phyloP scores from a whole-genome alignment of 305 asterid genomes.

The Coffea humblotiana region DNA sequence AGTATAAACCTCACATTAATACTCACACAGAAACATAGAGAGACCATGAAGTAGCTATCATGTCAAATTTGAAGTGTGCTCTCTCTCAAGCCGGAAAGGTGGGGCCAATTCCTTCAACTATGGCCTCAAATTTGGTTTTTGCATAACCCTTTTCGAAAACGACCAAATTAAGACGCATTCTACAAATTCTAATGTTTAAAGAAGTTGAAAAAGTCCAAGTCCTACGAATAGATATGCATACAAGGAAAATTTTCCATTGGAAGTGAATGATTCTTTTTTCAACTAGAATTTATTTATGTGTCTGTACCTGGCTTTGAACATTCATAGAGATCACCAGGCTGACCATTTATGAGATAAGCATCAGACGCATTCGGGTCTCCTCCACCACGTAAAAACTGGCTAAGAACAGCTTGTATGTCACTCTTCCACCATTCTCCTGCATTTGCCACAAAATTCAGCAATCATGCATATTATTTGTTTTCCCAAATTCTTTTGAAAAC shows the following conservation, averaged over 20 bases:
- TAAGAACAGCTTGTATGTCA: slow-evolving; percentile 43
- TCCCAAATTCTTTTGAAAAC: background rate
- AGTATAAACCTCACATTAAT: too few relatives aligned
- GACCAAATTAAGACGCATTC: background rate
- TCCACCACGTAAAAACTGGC: slow-evolving; percentile 40
- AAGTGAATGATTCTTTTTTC: too few relatives aligned
- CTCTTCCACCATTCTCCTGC: slow-evolving; percentile 78
- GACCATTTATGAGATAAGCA: slow-evolving; percentile 70
- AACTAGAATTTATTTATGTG: too few relatives aligned
- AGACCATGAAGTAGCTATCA: too few relatives aligned
- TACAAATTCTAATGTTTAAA: too few relatives aligned
- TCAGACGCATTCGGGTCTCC: slow-evolving; percentile 55
- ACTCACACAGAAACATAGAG: too few relatives aligned
- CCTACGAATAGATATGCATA: background rate
- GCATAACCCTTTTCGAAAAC: background rate
- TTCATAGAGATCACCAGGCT: slow-evolving; percentile 61
- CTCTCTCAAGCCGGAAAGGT: too few relatives aligned
- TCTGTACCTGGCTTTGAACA: slow-evolving; percentile 55
- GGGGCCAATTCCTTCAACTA: too few relatives aligned
- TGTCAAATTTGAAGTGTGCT: too few relatives aligned
- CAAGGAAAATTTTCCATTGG: too few relatives aligned
- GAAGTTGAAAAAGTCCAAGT: background rate
- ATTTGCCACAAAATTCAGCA: background rate
- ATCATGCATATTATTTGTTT: background rate
- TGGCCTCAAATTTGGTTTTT: too few relatives aligned